These are phyloP conservation scores for Penicillium olsonii DNA, from an alignment of 2,329 filamentous ascomycete genomes.

Conservation along the genomic window DNA sequence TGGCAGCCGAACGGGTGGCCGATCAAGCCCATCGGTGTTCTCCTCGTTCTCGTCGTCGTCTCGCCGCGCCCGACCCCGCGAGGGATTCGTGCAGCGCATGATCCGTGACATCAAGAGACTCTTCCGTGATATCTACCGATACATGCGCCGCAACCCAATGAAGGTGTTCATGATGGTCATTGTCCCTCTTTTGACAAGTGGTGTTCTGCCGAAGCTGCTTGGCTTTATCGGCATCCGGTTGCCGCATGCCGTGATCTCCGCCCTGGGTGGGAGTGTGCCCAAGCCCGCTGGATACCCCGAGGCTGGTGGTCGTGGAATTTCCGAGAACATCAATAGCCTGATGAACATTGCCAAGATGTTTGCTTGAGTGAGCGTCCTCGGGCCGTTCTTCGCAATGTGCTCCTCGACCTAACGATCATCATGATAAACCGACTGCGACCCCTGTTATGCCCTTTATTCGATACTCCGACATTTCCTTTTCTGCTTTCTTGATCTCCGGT, in stretches of 20 bases:
- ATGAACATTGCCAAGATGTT: constrained; percentile 42
- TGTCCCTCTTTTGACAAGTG: constrained; percentile 83
- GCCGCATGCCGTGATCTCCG: constrained; percentile 59
- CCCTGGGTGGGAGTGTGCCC: constrained; percentile 35
- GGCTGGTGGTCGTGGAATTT: constrained; percentile 33
- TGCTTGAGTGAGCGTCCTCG: constrained; percentile 18
- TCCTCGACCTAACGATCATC: constrained; percentile 20
- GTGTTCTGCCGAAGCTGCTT: constrained; percentile 75
- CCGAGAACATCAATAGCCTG: constrained; percentile 33
- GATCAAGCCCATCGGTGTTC: constrained; percentile 50
- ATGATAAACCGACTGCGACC: constrained; percentile 19
- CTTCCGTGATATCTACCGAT: constrained; percentile 76
- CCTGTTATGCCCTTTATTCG: constrained; percentile 10
- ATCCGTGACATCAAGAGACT: constrained; percentile 76
- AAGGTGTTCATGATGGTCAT: constrained; percentile 87
- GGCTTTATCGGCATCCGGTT: constrained; percentile 77
- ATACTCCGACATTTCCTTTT: constrained; percentile 5
- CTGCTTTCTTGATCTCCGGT: constrained; percentile 7
- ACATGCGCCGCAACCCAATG: constrained; percentile 78
- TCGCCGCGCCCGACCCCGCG: constrained; percentile 74
- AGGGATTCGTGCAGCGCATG: constrained; percentile 73
- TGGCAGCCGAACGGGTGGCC: constrained; percentile 34
- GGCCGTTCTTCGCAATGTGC: not conserved
- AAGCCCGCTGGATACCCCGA: constrained; percentile 20
- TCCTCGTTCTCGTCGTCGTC: constrained; percentile 68